Evolutionary conservation across 371 early-diverging fungal species (phyloP).

Genomic region (Saksenaea oblongispora): DNA sequence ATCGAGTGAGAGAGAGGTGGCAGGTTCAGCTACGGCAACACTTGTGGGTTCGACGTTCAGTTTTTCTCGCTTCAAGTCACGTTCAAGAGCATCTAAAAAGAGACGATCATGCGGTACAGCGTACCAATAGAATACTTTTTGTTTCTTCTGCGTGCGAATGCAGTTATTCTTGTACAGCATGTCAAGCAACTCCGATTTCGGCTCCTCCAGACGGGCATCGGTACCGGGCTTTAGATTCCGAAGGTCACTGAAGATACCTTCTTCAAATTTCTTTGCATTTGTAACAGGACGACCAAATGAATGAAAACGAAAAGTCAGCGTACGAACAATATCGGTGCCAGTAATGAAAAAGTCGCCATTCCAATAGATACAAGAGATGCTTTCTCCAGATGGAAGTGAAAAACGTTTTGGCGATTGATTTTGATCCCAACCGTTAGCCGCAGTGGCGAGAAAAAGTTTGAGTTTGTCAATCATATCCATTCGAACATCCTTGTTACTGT

Average conservation of each 20-base stretch:
- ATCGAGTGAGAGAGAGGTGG: conserved; percentile 57
- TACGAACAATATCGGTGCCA: conserved; percentile 98
- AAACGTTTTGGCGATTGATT: conserved; percentile 31
- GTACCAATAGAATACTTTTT: conserved; percentile 99
- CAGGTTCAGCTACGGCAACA: conserved; percentile 60
- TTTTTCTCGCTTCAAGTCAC: conserved; percentile 96
- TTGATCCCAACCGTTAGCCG: conserved; percentile 60
- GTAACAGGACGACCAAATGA: conserved; percentile 88
- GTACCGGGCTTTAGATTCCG: conserved; percentile 97
- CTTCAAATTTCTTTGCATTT: conserved; percentile 98
- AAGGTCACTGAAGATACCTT: conserved; percentile 98
- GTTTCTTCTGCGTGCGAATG: conserved; percentile 99
- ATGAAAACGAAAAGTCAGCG: conserved; percentile 93
- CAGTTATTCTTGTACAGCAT: conserved; percentile 98
- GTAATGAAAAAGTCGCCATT: conserved; percentile 92
- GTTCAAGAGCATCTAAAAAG: conserved; percentile 97
- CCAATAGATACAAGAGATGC: conserved; percentile 91
- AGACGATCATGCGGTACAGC: conserved; percentile 97
- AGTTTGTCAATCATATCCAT: conserved; percentile 55
- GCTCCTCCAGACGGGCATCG: conserved; percentile 96
- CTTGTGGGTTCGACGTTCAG: conserved; percentile 82
- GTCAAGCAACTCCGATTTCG: conserved; percentile 96
- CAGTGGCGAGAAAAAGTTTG: conserved; percentile 61
- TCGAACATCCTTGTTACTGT: conserved; percentile 25
- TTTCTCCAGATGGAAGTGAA: conserved; percentile 81